A percentile compares a stretch with the other conserved stretches of the same genome.
Conservation (phyloP, 2,329 filamentous ascomycete species). For the Microcera coccophila region DNA sequence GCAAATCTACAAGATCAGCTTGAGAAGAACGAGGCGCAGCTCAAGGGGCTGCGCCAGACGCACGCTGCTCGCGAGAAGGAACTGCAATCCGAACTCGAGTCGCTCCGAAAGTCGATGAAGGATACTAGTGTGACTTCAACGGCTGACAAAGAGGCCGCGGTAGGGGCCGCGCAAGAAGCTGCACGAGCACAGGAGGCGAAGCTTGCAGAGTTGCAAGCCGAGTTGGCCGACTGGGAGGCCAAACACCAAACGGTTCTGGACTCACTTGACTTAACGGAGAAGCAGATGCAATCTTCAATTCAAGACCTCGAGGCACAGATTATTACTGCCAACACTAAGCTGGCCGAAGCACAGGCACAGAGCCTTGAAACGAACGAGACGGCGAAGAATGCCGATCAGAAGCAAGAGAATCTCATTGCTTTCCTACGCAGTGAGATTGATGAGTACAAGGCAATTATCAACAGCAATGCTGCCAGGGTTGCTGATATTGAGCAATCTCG, state of each 20-base stretch:
- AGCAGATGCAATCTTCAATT: conserved; percentile 68
- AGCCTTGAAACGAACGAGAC: conserved; percentile 40
- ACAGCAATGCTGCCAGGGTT: conserved; percentile 64
- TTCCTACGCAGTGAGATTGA: conserved; percentile 71
- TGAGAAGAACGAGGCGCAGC: conserved; percentile 77
- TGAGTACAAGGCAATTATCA: conserved; percentile 72
- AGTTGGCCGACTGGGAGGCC: conserved; percentile 69
- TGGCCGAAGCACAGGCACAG: conserved; percentile 41
- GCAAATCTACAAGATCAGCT: conserved; percentile 84
- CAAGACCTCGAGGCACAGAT: conserved; percentile 64
- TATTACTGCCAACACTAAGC: conserved; percentile 50
- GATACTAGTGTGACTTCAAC: conserved; percentile 22
- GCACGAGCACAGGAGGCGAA: conserved; percentile 49
- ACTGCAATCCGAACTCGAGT: conserved; percentile 66
- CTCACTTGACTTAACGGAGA: conserved; percentile 68
- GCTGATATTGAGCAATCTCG: conserved; percentile 72
- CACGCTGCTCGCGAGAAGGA: conserved; percentile 73
- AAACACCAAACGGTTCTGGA: conserved; percentile 71
- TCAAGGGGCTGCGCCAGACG: conserved; percentile 67
- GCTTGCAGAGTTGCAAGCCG: conserved; percentile 63
- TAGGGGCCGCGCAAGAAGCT: conserved; percentile 29
- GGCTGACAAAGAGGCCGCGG: conserved; percentile 28
- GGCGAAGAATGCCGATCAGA: conserved; percentile 43
- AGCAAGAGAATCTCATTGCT: conserved; percentile 57
- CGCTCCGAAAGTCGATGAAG: conserved; percentile 56